These are phyloP conservation scores for Colletotrichum costaricense DNA, from an alignment of 2,329 filamentous ascomycete species.

Conservation along the genomic window DNA sequence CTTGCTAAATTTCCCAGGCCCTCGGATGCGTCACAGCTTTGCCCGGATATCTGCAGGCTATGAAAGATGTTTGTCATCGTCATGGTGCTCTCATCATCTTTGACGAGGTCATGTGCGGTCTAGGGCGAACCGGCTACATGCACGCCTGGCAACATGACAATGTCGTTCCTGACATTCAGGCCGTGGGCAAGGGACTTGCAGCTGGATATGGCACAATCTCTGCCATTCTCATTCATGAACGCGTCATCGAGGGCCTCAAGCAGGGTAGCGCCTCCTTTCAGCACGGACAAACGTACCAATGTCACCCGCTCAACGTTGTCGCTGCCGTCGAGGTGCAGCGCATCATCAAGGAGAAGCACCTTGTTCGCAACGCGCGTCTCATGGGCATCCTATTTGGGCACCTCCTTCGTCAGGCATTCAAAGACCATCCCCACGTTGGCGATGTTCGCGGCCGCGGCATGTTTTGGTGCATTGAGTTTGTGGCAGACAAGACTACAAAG, in stretches of 20 bases:
- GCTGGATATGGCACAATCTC: constrained; percentile 61
- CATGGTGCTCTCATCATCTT: constrained; percentile 68
- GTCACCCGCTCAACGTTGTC: constrained; percentile 62
- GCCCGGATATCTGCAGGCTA: constrained; percentile 63
- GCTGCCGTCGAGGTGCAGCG: constrained; percentile 64
- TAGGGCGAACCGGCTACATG: constrained; percentile 66
- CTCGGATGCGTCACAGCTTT: background rate
- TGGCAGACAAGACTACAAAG: constrained; percentile 55
- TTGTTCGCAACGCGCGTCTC: constrained; percentile 52
- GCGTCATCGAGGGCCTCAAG: constrained; percentile 55
- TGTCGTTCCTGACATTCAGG: constrained; percentile 60
- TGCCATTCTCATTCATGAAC: constrained; percentile 58
- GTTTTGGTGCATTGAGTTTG: constrained; percentile 62
- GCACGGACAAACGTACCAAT: constrained; percentile 66
- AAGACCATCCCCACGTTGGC: constrained; percentile 62
- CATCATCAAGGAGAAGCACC: constrained; percentile 50
- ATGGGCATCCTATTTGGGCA: constrained; percentile 53
- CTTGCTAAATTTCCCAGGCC: background rate
- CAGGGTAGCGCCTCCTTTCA: constrained; percentile 60
- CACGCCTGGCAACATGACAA: constrained; percentile 66
- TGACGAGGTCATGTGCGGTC: constrained; percentile 69
- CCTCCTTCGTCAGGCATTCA: constrained; percentile 48
- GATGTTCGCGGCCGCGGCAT: constrained; percentile 63
- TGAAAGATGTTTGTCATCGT: constrained; percentile 64
- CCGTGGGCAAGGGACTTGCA: constrained; percentile 64